Conservation (phyloP, 2,329 filamentous ascomycete genomes). For the Cladophialophora yegresii region DNA sequence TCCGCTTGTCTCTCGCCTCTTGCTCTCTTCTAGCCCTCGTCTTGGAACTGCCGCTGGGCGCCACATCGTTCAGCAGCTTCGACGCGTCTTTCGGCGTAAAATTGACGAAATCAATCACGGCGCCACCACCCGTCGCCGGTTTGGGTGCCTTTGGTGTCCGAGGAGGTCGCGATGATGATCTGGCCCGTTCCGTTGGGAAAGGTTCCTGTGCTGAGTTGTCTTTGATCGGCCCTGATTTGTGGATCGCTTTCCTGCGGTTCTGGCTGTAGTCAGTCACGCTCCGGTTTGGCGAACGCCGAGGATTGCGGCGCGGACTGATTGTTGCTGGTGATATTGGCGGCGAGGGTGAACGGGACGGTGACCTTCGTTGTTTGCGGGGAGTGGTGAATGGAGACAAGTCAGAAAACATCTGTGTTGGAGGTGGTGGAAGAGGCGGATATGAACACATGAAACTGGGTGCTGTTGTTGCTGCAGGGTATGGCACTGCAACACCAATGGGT, state of each 20-base stretch:
- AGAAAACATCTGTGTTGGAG: conserved; percentile 43
- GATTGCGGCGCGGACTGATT: conserved; percentile 39
- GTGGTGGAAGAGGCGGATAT: conserved; percentile 45
- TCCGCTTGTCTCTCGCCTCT: conserved; percentile 76
- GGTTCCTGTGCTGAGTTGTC: conserved; percentile 37
- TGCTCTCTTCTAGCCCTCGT: conserved; percentile 91
- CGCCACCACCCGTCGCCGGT: conserved; percentile 36
- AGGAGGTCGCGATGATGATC: conserved; percentile 32
- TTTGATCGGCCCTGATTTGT: conserved; percentile 45
- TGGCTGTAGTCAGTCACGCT: conserved; percentile 38
- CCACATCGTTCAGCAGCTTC: conserved; percentile 83
- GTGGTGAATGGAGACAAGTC: conserved; percentile 42
- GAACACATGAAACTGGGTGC: conserved; percentile 39
- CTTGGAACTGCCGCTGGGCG: conserved; percentile 86
- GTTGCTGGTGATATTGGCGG: conserved; percentile 45
- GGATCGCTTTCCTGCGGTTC: conserved; percentile 44
- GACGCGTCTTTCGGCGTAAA: conserved; percentile 79
- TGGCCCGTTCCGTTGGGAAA: conserved; percentile 35
- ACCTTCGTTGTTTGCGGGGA: conserved; percentile 36
- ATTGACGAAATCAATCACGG: conserved; percentile 69
- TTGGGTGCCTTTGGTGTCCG: conserved; percentile 38
- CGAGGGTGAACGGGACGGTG: conserved; percentile 40
- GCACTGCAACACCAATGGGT: conserved; percentile 25
- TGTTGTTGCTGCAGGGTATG: conserved; percentile 23
- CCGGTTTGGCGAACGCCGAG: conserved; percentile 36